A percentile compares a stretch with the other conserved stretches of the same genome.
Evolutionary conservation across 805 yeast genomes (phyloP).

Genomic region (Metschnikowia rubicola): DNA sequence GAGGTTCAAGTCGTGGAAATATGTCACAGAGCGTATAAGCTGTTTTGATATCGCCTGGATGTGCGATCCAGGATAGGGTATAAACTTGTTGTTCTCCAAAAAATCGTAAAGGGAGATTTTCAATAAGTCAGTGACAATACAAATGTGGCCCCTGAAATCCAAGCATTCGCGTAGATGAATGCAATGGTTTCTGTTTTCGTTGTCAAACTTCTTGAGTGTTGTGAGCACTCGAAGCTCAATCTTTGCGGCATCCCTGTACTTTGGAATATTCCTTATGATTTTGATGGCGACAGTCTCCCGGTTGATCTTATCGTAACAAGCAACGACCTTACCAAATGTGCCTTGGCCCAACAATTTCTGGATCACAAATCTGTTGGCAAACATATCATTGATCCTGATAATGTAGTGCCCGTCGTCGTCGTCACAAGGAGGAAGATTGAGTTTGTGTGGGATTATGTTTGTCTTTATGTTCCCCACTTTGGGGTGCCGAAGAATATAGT

Average conservation of each 20-base stretch:
- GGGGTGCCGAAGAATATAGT: constrained; percentile 33
- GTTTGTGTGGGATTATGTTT: constrained; percentile 36
- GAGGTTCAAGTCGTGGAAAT: constrained; percentile 81
- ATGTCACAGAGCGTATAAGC: constrained; percentile 78
- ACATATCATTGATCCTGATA: constrained; percentile 52
- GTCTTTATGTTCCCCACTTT: constrained; percentile 41
- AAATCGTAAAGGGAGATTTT: constrained; percentile 88
- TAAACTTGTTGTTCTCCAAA: constrained; percentile 74
- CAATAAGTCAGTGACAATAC: constrained; percentile 85
- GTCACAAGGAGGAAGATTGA: constrained; percentile 42
- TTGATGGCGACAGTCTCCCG: constrained; percentile 79
- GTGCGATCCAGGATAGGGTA: constrained; percentile 93
- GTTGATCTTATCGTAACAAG: constrained; percentile 66
- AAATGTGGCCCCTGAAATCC: constrained; percentile 90
- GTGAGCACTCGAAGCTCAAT: constrained; percentile 83
- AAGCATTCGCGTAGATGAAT: constrained; percentile 85
- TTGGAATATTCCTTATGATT: constrained; percentile 85
- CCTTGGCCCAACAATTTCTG: constrained; percentile 80
- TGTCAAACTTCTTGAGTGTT: constrained; percentile 70
- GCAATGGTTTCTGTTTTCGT: constrained; percentile 66
- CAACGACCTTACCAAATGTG: constrained; percentile 86
- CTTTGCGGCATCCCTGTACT: constrained; percentile 93
- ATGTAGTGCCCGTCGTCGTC: constrained; percentile 76
- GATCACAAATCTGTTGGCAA: constrained; percentile 75
- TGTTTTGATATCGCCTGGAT: constrained; percentile 87